Percentiles rank a stretch among this genome's conserved stretches.
phyloP scores from a whole-genome alignment of 331 rosid genomes.

The Rosa hybrid region DNA sequence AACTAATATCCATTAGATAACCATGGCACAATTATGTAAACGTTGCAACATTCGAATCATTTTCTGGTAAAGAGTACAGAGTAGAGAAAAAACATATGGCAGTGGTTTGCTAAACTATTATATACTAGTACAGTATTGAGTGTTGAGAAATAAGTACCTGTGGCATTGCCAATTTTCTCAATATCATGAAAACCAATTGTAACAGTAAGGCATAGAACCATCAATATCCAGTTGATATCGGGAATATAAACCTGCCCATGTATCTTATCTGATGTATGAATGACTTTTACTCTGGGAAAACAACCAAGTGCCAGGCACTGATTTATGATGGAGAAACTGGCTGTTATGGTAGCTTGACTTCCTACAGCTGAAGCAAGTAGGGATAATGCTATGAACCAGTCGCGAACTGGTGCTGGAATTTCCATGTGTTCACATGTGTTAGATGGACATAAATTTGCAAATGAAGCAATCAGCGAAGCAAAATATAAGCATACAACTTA shows the following conservation, averaged over 20 bases:
- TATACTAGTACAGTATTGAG: not conserved
- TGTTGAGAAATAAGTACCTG: conserved; percentile 42
- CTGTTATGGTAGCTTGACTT: conserved; percentile 87
- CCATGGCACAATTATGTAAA: not conserved
- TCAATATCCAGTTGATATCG: conserved; percentile 77
- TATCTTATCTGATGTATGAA: conserved; percentile 75
- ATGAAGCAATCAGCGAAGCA: conserved; percentile 2
- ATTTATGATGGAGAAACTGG: conserved; percentile 73
- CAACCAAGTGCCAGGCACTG: conserved; percentile 79
- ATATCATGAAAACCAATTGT: conserved; percentile 64
- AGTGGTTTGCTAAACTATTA: not conserved
- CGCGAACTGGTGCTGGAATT: conserved; percentile 47
- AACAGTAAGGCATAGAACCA: conserved; percentile 68
- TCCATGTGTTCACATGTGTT: conserved; percentile 22
- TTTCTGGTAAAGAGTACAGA: not conserved
- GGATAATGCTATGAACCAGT: conserved; percentile 50
- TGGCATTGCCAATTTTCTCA: conserved; percentile 69
- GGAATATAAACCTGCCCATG: conserved; percentile 84
- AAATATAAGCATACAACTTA: conserved; percentile 33
- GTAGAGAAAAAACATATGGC: not conserved
- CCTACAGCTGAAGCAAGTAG: conserved; percentile 80
- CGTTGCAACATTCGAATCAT: not conserved
- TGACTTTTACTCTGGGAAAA: conserved; percentile 82
- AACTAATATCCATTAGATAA: conserved; percentile 6
- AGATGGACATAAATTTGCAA: conserved; percentile 13